These are phyloP conservation scores for Rauvolfia tetraphylla DNA, from an alignment of 257 asterid genomes.

Conservation along the genomic window DNA sequence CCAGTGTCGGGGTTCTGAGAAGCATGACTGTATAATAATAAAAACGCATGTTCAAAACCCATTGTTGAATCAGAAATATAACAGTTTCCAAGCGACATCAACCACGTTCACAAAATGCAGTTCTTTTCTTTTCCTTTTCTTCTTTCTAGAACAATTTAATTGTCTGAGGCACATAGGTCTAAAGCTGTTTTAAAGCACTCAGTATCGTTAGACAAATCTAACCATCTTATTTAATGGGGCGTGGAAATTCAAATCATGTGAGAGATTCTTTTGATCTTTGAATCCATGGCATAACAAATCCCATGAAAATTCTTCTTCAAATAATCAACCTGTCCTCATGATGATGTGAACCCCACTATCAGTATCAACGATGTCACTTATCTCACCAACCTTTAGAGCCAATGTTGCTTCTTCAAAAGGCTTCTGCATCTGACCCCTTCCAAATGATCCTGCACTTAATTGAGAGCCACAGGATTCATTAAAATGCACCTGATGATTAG, in stretches of 20 bases:
- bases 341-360: slow-evolving; percentile 93
- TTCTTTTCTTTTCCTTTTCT: neutral
- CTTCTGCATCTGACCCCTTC: slow-evolving; percentile 91
- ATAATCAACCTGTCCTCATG: slow-evolving; percentile 50
- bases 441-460: slow-evolving; percentile 59
- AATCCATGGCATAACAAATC: neutral
- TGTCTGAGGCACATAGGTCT: slow-evolving; percentile 1
- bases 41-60: neutral
- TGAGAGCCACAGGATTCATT: neutral
- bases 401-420: slow-evolving; percentile 78
- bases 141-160: slow-evolving; percentile 9
- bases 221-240: neutral
- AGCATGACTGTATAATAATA: neutral
- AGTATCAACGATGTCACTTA: slow-evolving; percentile 76
- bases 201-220: neutral
- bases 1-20: neutral
- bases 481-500: neutral
- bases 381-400: slow-evolving; percentile 68
- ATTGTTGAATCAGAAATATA: neutral
- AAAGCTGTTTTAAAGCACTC: neutral
- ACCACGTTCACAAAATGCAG: neutral
- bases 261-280: neutral
- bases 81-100: neutral
- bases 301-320: neutral
- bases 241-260: slow-evolving; percentile 1